Percentiles rank a stretch among this genome's conserved stretches.
Evolutionary conservation across 2,329 filamentous ascomycete species (phyloP).

Genomic region (Fusarium scirpi): DNA sequence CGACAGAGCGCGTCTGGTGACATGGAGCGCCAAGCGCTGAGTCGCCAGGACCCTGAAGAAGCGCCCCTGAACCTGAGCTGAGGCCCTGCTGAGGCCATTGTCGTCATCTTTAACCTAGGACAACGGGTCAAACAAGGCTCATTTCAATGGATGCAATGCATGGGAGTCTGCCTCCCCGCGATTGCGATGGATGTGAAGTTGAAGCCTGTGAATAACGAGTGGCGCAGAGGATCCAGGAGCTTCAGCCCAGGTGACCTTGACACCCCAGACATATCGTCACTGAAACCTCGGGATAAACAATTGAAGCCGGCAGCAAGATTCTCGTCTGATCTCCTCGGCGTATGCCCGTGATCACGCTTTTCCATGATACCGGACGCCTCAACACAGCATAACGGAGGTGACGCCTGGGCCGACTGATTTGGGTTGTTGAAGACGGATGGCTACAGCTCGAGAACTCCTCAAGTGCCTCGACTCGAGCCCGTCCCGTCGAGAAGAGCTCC

Average conservation of each 20-base stretch:
- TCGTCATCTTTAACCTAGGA: conserved; percentile 9
- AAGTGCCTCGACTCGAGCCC: conserved; percentile 34
- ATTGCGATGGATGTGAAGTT: background rate
- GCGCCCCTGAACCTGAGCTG: conserved; percentile 42
- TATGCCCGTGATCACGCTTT: conserved; percentile 41
- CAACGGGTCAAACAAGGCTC: conserved; percentile 30
- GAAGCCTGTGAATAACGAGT: conserved; percentile 15
- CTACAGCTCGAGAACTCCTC: conserved; percentile 12
- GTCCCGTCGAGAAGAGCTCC: conserved; percentile 31
- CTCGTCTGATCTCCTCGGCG: conserved; percentile 45
- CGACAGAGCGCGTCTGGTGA: conserved; percentile 42
- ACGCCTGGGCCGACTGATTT: conserved; percentile 25
- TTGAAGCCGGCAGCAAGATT: conserved; percentile 23
- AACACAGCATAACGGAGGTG: conserved; percentile 28
- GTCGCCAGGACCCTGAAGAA: conserved; percentile 39
- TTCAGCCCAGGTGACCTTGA: conserved; percentile 37
- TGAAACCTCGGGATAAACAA: conserved; percentile 37
- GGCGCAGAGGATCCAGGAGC: conserved; percentile 25
- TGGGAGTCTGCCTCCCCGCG: conserved; percentile 9
- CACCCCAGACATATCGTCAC: conserved; percentile 36
- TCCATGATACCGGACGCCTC: conserved; percentile 39
- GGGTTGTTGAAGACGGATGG: conserved; percentile 17
- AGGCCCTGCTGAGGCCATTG: conserved; percentile 37
- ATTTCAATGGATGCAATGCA: conserved; percentile 5
- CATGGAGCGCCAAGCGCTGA: conserved; percentile 39